Evolutionary conservation across 441 rosid genomes (phyloP), one percentile per base, ranked within the genome.

Genomic region (Melastoma candidum): DNA sequence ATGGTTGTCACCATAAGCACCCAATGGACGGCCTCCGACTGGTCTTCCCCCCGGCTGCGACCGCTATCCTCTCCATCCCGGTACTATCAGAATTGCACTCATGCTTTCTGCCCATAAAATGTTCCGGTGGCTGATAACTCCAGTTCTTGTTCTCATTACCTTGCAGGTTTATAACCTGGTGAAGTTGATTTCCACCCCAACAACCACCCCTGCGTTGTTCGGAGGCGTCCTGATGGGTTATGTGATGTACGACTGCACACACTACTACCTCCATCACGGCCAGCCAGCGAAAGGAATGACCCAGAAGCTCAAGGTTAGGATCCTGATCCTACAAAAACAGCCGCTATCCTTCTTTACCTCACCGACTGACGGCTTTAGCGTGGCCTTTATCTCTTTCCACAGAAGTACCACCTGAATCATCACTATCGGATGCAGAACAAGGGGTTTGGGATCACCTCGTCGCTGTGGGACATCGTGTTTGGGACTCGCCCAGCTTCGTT

Each of bases 1-100:
- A 93, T 68, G 99, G 99, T 49, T 89, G 96, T 72, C 98, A 93
- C 64, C 98, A 89, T 56, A 93, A 93, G 79, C 98, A 93, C 67
- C 98, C 98, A 12, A 92, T 86, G 90, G 99, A 93, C 60, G 84
- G 95, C 51, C 78, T 89, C 44, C 77, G 99, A 25, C 99, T 93
- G 72, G 97, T 93, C 61, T 89, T 89, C 57, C 99, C 99, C 49
- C 99, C 99, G 47, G 83, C 96, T 1, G 93, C 85, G 47, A 62
- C 99, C 46, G 95, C 97, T 56, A 59, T 93, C 51, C 83, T 93
- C 44, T 76, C 64, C 43, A 45, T 86, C 17, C 86, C 83, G 0
- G 99, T 93, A 74, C 60, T 90, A 66, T 13, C 47, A 17, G 8
- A 36, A 36, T 36, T 36, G 1, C 41, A 36, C 41, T 17, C 41